phyloP scores from a whole-genome alignment of 768 basidiomycete genomes.

The Holtermanniella nyarrowii region DNA sequence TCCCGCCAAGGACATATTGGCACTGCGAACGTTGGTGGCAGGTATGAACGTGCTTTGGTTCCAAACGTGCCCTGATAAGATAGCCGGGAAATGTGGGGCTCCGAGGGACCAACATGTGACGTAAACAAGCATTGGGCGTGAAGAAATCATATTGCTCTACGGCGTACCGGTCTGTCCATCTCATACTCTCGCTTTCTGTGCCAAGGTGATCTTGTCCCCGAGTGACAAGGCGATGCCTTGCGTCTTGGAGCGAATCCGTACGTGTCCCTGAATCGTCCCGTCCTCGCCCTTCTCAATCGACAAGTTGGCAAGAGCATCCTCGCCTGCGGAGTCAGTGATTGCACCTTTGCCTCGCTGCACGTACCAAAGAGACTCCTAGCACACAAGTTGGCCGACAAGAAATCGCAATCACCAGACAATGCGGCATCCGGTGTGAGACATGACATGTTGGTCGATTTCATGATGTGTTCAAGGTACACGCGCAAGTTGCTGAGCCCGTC shows the following conservation, averaged over 20 bases:
- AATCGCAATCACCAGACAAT: constrained; percentile 90
- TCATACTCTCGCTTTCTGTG: constrained; percentile 22
- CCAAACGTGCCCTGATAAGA: no score
- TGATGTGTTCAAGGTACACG: constrained; percentile 83
- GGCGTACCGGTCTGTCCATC: no score
- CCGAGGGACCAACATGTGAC: no score
- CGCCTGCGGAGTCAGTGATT: constrained; percentile 49
- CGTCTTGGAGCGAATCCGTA: constrained; percentile 92
- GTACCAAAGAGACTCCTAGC: constrained; percentile 84
- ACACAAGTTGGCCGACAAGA: constrained; percentile 93
- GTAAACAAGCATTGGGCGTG: no score
- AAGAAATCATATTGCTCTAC: no score
- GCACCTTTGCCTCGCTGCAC: constrained; percentile 28
- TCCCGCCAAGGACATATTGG: no score
- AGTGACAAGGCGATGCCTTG: constrained; percentile 92
- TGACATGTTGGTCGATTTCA: constrained; percentile 95
- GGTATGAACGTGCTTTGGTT: no score
- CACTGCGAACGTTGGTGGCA: no score
- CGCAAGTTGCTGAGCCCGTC: constrained; percentile 58
- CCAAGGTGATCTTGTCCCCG: constrained; percentile 43
- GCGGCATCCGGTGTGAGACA: constrained; percentile 82
- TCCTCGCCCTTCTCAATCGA: constrained; percentile 77
- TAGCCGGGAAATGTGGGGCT: no score
- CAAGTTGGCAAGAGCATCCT: constrained; percentile 91
- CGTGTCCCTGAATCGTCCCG: constrained; percentile 79